A percentile compares a stretch with the other conserved stretches of the same genome.
phyloP scores from a whole-genome alignment of 768 basidiomycete species.

The Termitomyces sp. region DNA sequence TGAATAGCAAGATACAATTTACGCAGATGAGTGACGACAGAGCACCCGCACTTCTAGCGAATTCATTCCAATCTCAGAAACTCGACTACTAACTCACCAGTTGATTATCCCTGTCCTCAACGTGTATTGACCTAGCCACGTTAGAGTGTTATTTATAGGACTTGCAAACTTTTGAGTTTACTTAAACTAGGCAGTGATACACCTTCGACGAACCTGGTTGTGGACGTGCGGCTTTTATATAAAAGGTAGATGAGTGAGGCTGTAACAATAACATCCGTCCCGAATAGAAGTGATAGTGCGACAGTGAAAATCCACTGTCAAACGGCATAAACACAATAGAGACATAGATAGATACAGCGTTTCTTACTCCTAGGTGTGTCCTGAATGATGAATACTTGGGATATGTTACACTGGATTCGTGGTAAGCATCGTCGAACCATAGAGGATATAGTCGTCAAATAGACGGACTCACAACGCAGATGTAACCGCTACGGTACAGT shows the following conservation, averaged over 20 bases:
- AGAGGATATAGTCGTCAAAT: background rate
- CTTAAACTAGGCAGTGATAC: no score
- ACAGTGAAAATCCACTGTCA: slow-evolving; percentile 6
- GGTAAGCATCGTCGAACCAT: background rate
- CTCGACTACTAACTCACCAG: background rate
- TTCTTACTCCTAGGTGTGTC: background rate
- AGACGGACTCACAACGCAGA: slow-evolving; percentile 1
- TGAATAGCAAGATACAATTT: background rate
- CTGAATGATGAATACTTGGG: slow-evolving; percentile 7
- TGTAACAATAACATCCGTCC: slow-evolving; percentile 3
- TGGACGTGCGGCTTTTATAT: slow-evolving; percentile 4
- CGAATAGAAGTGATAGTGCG: slow-evolving; percentile 1
- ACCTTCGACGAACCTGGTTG: background rate
- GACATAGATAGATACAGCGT: background rate
- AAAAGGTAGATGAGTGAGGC: slow-evolving; percentile 3
- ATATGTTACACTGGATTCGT: background rate
- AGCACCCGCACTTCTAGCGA: slow-evolving; percentile 3
- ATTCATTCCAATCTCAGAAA: background rate
- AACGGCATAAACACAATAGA: background rate
- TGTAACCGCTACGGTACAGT: background rate
- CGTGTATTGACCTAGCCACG: slow-evolving; percentile 2
- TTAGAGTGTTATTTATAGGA: slow-evolving; percentile 1
- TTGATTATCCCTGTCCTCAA: slow-evolving; percentile 8
- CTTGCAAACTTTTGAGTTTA: background rate
- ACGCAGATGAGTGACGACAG: slow-evolving; percentile 9